phyloP scores from a whole-genome alignment of 176 grass and related monocot species.

The Rhynchospora breviuscula region DNA sequence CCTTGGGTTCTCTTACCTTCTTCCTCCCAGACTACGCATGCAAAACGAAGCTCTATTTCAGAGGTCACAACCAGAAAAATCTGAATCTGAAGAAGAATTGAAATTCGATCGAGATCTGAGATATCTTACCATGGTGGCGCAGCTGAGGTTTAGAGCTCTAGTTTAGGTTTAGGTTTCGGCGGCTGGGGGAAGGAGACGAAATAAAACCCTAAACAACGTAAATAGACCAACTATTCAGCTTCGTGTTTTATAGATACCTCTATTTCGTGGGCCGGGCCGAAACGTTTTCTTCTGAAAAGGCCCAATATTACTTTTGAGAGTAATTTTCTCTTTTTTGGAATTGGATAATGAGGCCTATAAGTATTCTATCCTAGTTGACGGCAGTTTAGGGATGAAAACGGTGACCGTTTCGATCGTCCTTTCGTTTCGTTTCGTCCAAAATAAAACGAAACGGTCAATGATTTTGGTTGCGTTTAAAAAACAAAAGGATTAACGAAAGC shows the following conservation, averaged over 20 bases:
- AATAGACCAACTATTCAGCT: background rate
- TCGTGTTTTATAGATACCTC: background rate
- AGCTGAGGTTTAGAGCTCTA: background rate
- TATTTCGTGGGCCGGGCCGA: background rate
- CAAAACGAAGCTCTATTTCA: background rate
- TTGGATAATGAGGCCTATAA: no score
- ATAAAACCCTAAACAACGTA: conserved; percentile 11
- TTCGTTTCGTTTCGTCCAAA: no score
- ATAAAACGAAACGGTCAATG: no score
- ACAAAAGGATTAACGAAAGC: no score
- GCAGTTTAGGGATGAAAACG: no score
- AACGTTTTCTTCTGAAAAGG: no score
- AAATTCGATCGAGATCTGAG: background rate
- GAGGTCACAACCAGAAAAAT: background rate
- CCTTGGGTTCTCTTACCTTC: conserved; percentile 73
- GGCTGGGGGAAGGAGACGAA: background rate
- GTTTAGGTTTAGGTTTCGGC: background rate
- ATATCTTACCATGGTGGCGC: conserved; percentile 52
- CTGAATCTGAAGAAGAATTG: background rate
- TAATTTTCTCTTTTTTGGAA: no score
- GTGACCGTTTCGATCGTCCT: no score
- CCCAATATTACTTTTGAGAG: background rate
- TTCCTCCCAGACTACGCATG: conserved; percentile 53
- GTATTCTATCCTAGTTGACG: no score
- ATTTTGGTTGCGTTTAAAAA: no score